phyloP scores from a whole-genome alignment of 2,329 filamentous ascomycete genomes.

The Pseudocercospora eumusae region DNA sequence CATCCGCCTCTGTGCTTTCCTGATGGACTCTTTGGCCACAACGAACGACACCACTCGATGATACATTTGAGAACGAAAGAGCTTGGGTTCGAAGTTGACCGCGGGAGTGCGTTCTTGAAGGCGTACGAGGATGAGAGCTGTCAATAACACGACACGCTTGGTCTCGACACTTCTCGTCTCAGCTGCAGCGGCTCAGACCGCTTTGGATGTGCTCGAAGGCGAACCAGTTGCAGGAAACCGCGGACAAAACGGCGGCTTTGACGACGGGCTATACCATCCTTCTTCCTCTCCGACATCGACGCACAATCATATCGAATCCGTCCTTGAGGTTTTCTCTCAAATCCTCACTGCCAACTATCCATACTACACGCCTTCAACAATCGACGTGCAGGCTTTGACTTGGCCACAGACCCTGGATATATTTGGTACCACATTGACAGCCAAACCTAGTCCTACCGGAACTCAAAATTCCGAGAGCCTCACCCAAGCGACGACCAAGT shows the following conservation, averaged over 20 bases:
- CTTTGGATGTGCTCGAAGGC: background rate
- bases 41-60: background rate
- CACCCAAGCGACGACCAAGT: background rate
- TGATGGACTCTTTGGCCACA: background rate
- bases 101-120: background rate
- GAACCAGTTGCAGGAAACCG: background rate
- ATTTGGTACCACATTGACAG: conserved; percentile 3
- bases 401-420: conserved; percentile 9
- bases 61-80: conserved; percentile 1
- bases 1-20: background rate
- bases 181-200: background rate
- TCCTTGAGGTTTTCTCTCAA: conserved; percentile 1
- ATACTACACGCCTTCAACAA: conserved; percentile 6
- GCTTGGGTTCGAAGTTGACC: background rate
- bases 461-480: conserved; percentile 1
- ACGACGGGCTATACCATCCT: conserved; percentile 3
- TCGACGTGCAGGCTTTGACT: conserved; percentile 3
- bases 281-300: background rate
- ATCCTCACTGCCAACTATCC: conserved; percentile 4
- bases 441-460: background rate
- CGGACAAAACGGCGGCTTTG: background rate
- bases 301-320: background rate
- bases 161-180: conserved; percentile 2
- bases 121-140: background rate
- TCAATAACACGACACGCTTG: background rate